A percentile compares a stretch with the other conserved stretches of the same genome.
Evolutionary conservation across 768 basidiomycete species (phyloP).

Genomic region (Hortiboletus campestris): DNA sequence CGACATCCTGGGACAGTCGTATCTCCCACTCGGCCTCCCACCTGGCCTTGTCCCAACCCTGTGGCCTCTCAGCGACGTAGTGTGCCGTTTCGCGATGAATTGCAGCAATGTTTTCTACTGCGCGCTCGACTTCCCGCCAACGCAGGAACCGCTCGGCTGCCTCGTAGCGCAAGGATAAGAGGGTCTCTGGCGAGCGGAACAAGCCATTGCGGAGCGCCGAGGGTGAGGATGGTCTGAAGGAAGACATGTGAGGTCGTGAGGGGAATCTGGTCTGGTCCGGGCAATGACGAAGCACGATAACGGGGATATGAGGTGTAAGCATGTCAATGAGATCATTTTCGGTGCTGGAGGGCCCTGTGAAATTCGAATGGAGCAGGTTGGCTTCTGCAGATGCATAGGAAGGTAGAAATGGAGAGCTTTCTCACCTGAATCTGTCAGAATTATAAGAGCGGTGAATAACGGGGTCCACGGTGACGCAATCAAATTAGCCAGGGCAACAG

Average conservation of each 20-base stretch:
- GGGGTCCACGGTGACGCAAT: constrained; percentile 58
- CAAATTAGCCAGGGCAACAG: constrained; percentile 47
- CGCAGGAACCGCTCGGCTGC: constrained; percentile 68
- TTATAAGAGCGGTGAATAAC: constrained; percentile 58
- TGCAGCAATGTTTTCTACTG: constrained; percentile 43
- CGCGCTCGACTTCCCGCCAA: constrained; percentile 69
- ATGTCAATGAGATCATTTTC: constrained; percentile 50
- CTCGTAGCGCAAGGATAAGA: constrained; percentile 56
- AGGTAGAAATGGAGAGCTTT: constrained; percentile 1
- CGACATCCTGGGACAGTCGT: constrained; percentile 60
- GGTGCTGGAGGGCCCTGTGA: constrained; percentile 25
- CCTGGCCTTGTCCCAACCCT: constrained; percentile 55
- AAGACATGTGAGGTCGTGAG: constrained; percentile 42
- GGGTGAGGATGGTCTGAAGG: constrained; percentile 53
- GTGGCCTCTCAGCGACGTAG: constrained; percentile 20
- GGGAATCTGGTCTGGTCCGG: constrained; percentile 32
- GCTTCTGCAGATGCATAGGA: background rate
- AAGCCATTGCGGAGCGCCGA: constrained; percentile 55
- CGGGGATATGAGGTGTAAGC: constrained; percentile 53
- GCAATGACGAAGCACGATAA: constrained; percentile 51
- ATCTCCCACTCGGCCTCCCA: constrained; percentile 70
- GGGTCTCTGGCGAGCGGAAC: constrained; percentile 62
- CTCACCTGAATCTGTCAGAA: constrained; percentile 51
- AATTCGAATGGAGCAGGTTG: constrained; percentile 5
- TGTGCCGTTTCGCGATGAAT: constrained; percentile 26